Evolutionary conservation across 1,139 yeast species (phyloP).

Genomic region (Hansenula lynferdii): DNA sequence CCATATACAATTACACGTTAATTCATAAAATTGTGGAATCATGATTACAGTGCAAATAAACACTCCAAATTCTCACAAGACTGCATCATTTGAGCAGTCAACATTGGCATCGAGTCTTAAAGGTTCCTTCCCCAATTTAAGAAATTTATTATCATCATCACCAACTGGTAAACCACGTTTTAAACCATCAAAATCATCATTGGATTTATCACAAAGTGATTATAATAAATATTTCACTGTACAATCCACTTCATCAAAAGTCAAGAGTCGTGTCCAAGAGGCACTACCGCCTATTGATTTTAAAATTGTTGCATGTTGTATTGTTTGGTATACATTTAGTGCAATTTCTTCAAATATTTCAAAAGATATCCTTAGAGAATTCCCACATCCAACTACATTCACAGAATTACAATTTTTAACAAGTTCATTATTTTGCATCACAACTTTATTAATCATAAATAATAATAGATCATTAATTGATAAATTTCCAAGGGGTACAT

Average conservation of each 20-base stretch:
- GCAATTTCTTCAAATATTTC: slow-evolving; percentile 80
- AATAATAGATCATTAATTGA: slow-evolving; percentile 17
- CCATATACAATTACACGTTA: background rate
- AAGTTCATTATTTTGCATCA: slow-evolving; percentile 51
- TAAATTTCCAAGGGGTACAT: slow-evolving; percentile 52
- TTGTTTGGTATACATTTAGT: slow-evolving; percentile 76
- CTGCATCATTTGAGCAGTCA: slow-evolving; percentile 10
- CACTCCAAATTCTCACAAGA: slow-evolving; percentile 12
- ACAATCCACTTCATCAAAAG: background rate
- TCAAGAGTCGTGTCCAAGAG: slow-evolving; percentile 3
- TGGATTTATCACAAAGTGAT: slow-evolving; percentile 15
- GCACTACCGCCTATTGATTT: slow-evolving; percentile 23
- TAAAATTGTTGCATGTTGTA: slow-evolving; percentile 45
- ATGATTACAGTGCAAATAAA: slow-evolving; percentile 22
- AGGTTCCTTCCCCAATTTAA: background rate
- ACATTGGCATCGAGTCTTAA: slow-evolving; percentile 9
- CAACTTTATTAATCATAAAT: slow-evolving; percentile 16
- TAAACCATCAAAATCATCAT: slow-evolving; percentile 23
- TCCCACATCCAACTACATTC: slow-evolving; percentile 75
- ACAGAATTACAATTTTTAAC: slow-evolving; percentile 81
- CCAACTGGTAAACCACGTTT: slow-evolving; percentile 8
- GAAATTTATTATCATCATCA: background rate
- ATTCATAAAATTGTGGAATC: background rate
- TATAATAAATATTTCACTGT: slow-evolving; percentile 20
- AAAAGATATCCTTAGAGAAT: slow-evolving; percentile 64